Base-by-base conservation (phyloP, 2,329 filamentous ascomycete genomes). In the Myriosclerotinia duriaeana region DNA sequence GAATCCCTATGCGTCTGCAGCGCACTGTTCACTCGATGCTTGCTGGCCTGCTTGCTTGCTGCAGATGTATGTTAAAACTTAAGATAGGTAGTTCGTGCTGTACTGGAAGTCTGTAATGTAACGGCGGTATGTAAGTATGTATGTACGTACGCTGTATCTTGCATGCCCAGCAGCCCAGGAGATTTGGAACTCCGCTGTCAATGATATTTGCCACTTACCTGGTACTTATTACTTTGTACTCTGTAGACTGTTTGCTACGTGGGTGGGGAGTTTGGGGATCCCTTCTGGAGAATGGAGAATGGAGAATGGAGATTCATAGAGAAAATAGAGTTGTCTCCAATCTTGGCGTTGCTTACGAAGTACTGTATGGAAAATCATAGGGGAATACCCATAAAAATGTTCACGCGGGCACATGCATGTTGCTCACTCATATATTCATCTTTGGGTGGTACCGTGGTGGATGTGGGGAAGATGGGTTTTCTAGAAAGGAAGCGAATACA, bases 391-490 rank as follows among this genome's bases (percentile, higher is more conserved):
- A 60, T 48, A 48, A 48, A 34, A 38, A 34, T 60, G 53, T 46
- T 60, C 56, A 60, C 42, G 56, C 56, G 56, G 56, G 56, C 56
- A 44, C 17, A 60, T 26, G 26, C 17, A 40, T 42, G n/a, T 44
- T 56, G 44, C 12, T 53, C 17, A 30, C n/a, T 42, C 42, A 30
- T 42, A 40, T n/a, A n/a, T n/a, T n/a, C n/a, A n/a, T n/a, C n/a
- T n/a, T n/a, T n/a, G n/a, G n/a, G n/a, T n/a, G 26, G 26, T 26
- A 26, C 3, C 42, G 42, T 42, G n/a, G 54, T 14, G 22, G n/a
- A 42, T 56, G 54, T 56, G 36, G 54, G 54, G 54, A 56, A 30
- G 38, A 7, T 7, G 17, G 34, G 9, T 14, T 26, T 20, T 50
- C 30, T 26, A 50, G 44, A 61, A 48, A 61, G 30, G 58, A 61